Evolutionary conservation across 495 filamentous ascomycete species (phyloP).

Genomic region (Podospora pseudocomata): DNA sequence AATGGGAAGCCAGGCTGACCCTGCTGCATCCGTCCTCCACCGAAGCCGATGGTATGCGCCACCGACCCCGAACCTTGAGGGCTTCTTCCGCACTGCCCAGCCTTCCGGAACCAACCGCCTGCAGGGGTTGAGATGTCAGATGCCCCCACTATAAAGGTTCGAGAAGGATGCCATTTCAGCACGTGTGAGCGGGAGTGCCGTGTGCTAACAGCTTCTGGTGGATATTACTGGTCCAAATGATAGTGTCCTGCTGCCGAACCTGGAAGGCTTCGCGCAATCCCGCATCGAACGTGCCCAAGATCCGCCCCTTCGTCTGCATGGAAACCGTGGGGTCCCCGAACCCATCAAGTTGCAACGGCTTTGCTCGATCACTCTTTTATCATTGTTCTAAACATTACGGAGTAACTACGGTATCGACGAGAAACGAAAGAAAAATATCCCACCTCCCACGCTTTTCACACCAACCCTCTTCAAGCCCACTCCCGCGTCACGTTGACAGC

Average conservation of each 20-base stretch:
- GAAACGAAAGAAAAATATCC: background rate
- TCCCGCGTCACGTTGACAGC: slow-evolving; percentile 5
- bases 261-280: background rate
- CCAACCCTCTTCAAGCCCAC: background rate
- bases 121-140: slow-evolving; percentile 4
- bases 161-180: background rate
- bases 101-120: slow-evolving; percentile 14
- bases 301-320: background rate
- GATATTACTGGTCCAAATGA: background rate
- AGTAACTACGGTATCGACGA: background rate
- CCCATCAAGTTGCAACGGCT: no score
- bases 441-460: no score
- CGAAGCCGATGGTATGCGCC: slow-evolving; percentile 28
- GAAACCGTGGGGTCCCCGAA: background rate
- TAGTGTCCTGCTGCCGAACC: background rate
- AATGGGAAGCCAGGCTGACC: slow-evolving; percentile 18
- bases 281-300: background rate
- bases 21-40: background rate
- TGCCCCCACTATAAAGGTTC: background rate
- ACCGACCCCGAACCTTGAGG: slow-evolving; percentile 4
- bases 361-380: background rate
- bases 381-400: no score
- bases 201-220: background rate
- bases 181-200: background rate
- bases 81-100: slow-evolving; percentile 6